These are phyloP conservation scores for Alternaria postmessia DNA, from an alignment of 2,329 filamentous ascomycete species.

Conservation along the genomic window DNA sequence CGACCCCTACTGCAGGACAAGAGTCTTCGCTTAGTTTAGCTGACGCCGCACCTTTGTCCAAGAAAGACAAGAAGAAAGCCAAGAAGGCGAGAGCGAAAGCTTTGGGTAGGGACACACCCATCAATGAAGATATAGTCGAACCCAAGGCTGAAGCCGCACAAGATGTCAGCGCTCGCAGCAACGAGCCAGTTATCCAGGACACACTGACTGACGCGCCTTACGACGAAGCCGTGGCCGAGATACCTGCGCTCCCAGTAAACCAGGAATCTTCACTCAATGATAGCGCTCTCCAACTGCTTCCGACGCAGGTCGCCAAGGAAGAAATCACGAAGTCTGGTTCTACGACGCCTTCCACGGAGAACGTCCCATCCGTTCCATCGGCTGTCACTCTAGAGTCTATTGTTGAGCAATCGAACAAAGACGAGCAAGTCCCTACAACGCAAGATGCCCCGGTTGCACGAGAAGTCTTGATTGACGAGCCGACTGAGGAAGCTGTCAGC, in stretches of 20 bases:
- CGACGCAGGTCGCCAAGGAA: constrained; percentile 30
- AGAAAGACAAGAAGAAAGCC: constrained; percentile 43
- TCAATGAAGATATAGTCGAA: constrained; percentile 13
- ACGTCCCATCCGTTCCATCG: background rate
- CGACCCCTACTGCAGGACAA: background rate
- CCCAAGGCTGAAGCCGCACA: constrained; percentile 1
- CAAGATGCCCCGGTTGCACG: background rate
- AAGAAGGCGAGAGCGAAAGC: constrained; percentile 38
- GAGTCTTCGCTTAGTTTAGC: constrained; percentile 8
- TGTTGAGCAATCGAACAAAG: background rate
- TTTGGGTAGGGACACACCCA: constrained; percentile 24
- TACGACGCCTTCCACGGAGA: constrained; percentile 17
- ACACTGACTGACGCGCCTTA: background rate
- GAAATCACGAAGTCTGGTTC: constrained; percentile 28
- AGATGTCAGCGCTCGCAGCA: background rate
- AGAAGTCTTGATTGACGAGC: background rate
- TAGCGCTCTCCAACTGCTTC: constrained; percentile 4
- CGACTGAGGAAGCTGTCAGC: background rate
- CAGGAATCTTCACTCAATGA: constrained; percentile 10
- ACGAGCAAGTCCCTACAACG: background rate
- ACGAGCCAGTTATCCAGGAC: background rate
- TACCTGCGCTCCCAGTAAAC: constrained; percentile 19
- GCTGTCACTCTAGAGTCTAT: constrained; percentile 4
- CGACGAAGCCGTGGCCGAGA: constrained; percentile 12
- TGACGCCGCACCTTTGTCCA: constrained; percentile 17